phyloP scores from a whole-genome alignment of 2,329 filamentous ascomycete genomes.

The Zymoseptoria crescenta region DNA sequence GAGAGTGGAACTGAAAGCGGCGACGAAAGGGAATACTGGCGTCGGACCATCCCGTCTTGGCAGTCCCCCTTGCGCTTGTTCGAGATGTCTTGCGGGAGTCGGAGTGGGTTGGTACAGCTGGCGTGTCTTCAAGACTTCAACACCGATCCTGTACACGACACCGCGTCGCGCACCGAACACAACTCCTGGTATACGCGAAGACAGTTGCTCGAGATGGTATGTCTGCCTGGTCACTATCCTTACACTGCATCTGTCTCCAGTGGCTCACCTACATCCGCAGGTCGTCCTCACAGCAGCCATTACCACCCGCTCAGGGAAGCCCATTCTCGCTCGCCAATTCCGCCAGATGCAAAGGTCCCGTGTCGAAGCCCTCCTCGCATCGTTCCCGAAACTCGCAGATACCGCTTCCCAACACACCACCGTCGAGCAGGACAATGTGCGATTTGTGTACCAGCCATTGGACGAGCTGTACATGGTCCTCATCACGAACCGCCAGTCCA shows the following conservation, averaged over 20 bases:
- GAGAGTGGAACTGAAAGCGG: neutral
- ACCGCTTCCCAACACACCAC: conserved; percentile 95
- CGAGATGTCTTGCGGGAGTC: neutral
- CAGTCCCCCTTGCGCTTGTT: neutral
- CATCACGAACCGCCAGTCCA: conserved; percentile 98
- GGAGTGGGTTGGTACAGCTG: neutral
- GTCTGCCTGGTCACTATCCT: neutral
- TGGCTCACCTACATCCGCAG: conserved; percentile 40
- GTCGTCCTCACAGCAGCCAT: conserved; percentile 98
- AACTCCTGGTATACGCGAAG: neutral
- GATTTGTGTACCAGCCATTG: conserved; percentile 97
- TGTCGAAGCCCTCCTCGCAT: conserved; percentile 92
- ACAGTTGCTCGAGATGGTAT: conserved; percentile 25
- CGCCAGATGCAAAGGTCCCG: conserved; percentile 94
- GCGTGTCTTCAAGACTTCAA: neutral
- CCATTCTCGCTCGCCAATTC: conserved; percentile 95
- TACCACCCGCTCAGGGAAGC: conserved; percentile 96
- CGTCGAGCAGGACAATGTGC: conserved; percentile 97
- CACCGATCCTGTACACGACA: neutral
- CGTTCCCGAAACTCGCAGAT: conserved; percentile 95
- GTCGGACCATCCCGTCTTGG: neutral
- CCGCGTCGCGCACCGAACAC: neutral
- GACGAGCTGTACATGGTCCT: conserved; percentile 99
- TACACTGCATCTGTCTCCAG: neutral
- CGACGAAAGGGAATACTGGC: neutral